Evolutionary conservation across 2,329 filamentous ascomycete genomes (phyloP).

Genomic region (Clonostachys rosea): DNA sequence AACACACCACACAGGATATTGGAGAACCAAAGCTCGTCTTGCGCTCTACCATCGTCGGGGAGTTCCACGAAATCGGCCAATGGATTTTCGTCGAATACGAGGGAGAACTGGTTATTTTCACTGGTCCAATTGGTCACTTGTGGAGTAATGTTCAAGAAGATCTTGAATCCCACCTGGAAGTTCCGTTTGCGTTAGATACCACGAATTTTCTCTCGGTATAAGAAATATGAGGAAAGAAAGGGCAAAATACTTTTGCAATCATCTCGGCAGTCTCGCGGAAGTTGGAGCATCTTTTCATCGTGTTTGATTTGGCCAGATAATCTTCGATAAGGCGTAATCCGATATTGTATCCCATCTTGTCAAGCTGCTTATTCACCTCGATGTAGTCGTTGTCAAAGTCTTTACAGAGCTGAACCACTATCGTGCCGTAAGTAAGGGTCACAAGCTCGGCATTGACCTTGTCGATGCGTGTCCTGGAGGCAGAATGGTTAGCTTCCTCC

Average conservation of each 20-base stretch:
- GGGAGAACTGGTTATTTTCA: constrained; percentile 93
- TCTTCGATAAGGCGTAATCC: constrained; percentile 94
- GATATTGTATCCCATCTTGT: constrained; percentile 99
- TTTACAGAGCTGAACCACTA: constrained; percentile 93
- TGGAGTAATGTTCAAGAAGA: constrained; percentile 95
- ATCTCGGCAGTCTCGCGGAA: constrained; percentile 96
- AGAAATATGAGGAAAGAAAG: not conserved
- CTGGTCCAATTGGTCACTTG: constrained; percentile 92
- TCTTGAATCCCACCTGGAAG: constrained; percentile 89
- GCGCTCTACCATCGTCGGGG: constrained; percentile 89
- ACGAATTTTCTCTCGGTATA: not conserved
- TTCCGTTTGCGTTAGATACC: not conserved
- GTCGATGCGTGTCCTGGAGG: constrained; percentile 78
- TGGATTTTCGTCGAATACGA: constrained; percentile 96
- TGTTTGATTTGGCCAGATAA: constrained; percentile 92
- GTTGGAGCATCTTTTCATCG: constrained; percentile 82
- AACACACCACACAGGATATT: constrained; percentile 95
- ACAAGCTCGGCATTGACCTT: constrained; percentile 98
- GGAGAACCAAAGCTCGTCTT: constrained; percentile 97
- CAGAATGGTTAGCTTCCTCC: not conserved
- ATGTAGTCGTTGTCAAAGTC: constrained; percentile 92
- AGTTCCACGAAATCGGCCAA: constrained; percentile 96
- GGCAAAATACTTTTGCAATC: constrained; percentile 73
- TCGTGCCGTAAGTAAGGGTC: constrained; percentile 94
- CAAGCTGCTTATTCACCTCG: constrained; percentile 95